Conservation (phyloP, 495 filamentous ascomycete species). For the Penicillium simplicissimum region DNA sequence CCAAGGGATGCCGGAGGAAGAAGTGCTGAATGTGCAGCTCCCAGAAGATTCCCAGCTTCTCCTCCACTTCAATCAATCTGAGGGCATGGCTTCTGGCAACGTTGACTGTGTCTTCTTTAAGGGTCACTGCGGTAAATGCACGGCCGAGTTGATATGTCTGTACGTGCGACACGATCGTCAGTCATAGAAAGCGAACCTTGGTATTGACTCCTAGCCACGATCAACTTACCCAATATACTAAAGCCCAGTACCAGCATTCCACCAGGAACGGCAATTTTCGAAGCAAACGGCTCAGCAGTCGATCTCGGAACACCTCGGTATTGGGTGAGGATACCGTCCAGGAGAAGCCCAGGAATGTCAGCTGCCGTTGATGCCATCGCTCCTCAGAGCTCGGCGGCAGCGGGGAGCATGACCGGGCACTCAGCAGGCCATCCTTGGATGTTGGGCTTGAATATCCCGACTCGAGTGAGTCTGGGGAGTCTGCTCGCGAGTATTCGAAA, state of each 20-base stretch:
- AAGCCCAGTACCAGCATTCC: conserved; percentile 80
- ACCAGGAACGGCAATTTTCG: conserved; percentile 72
- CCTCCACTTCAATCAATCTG: conserved; percentile 55
- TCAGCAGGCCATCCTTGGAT: conserved; percentile 35
- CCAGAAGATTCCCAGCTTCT: conserved; percentile 57
- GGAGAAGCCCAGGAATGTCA: conserved; percentile 37
- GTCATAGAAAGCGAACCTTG: not conserved
- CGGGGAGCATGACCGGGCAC: conserved; percentile 31
- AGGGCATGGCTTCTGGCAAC: conserved; percentile 60
- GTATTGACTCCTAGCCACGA: not conserved
- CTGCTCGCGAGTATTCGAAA: conserved; percentile 14
- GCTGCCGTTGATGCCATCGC: conserved; percentile 44
- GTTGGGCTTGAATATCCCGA: conserved; percentile 32
- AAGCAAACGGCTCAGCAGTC: conserved; percentile 59
- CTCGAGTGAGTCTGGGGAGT: conserved; percentile 35
- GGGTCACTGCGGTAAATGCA: conserved; percentile 60
- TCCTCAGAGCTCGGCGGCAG: conserved; percentile 28
- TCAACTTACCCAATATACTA: conserved; percentile 60
- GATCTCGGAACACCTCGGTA: conserved; percentile 52
- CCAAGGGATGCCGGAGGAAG: conserved; percentile 48
- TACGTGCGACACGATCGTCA: conserved; percentile 1
- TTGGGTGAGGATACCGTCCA: conserved; percentile 54
- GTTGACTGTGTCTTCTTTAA: conserved; percentile 57
- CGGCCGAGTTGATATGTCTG: conserved; percentile 64
- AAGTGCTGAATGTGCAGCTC: conserved; percentile 55